Evolutionary conservation across 1,284 basidiomycete genomes (phyloP).

Genomic region (Ganoderma lingzhi): DNA sequence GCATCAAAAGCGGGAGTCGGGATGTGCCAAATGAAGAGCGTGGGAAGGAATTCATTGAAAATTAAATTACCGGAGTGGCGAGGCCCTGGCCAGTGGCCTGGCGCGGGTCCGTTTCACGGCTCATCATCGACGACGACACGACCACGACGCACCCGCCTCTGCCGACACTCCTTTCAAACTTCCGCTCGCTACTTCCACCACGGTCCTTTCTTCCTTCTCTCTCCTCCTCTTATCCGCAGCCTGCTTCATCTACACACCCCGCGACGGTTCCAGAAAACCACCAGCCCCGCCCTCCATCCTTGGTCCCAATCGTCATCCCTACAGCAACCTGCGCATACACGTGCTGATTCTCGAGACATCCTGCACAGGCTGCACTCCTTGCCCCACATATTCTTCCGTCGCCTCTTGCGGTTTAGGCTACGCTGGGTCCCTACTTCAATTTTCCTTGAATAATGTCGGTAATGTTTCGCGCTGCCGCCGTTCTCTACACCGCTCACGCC

Average conservation of each 20-base stretch:
- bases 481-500: conserved; percentile 18
- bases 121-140: conserved; percentile 24
- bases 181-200: conserved; percentile 24
- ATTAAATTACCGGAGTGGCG: neutral
- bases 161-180: conserved; percentile 29
- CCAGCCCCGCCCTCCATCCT: conserved; percentile 18
- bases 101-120: conserved; percentile 15
- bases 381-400: conserved; percentile 9
- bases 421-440: conserved; percentile 22
- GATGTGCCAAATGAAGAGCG: conserved; percentile 23
- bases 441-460: conserved; percentile 31
- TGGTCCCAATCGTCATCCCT: conserved; percentile 32
- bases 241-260: conserved; percentile 10
- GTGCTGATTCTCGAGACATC: conserved; percentile 37
- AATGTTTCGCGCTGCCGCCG: conserved; percentile 14
- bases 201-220: conserved; percentile 23
- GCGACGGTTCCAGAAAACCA: conserved; percentile 12
- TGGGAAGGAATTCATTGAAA: conserved; percentile 15
- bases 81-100: neutral
- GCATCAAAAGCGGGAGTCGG: conserved; percentile 18
- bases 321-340: conserved; percentile 28
- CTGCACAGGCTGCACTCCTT: conserved; percentile 27
- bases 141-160: conserved; percentile 22
- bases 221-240: conserved; percentile 7
- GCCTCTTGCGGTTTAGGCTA: conserved; percentile 24